Base-by-base conservation (phyloP, 2,329 filamentous ascomycete species). In the Colletotrichum scovillei region DNA sequence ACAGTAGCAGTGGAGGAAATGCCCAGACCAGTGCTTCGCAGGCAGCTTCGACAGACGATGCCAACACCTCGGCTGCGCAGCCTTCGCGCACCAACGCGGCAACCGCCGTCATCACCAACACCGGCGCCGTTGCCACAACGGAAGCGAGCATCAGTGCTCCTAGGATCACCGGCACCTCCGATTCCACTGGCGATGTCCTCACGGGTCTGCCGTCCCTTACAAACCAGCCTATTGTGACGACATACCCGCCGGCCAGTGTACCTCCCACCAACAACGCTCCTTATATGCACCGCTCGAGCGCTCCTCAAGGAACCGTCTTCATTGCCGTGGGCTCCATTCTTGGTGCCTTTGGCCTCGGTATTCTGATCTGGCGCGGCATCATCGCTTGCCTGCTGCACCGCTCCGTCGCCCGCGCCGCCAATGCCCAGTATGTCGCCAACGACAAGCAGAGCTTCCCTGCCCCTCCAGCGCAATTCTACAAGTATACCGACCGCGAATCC, bases 221-320 rank as follows among this genome's bases (percentile, higher is more conserved):
- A 35, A 79, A 79, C 63, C 75, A 80, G 63, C 81, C 78, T 16
- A 75, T 78, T 4, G 81, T 87, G 64, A 85, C 85, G 76, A 89
- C 90, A 26, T 93, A 93, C 76, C 94, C 95, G 5, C 85, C 93
- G 1, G 88, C 95, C 4, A 89, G 91, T 30, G 92, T 98, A 3
- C 97, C 97, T 8, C 93, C 95, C 30, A 98, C 94, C 3, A 88
- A 90, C 52, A 90, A 93, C 79, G 97, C 97, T 5, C 95, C 96
- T 19, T 99, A 94, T 81, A 98, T 98, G 94, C 92, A 95, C 80
- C 92, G 92, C 78, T 97, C 95, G 0, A 92, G 85, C 66, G 87
- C 95, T 12, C 97, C 97, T 2, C 94, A 98, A 79, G 97, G 97
- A 67, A 98, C 96, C 4, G 93, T 99, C 72, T 99, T 99, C 85